Base-by-base conservation (phyloP, 805 yeast species). In the Cyberlindnera amylophila region DNA sequence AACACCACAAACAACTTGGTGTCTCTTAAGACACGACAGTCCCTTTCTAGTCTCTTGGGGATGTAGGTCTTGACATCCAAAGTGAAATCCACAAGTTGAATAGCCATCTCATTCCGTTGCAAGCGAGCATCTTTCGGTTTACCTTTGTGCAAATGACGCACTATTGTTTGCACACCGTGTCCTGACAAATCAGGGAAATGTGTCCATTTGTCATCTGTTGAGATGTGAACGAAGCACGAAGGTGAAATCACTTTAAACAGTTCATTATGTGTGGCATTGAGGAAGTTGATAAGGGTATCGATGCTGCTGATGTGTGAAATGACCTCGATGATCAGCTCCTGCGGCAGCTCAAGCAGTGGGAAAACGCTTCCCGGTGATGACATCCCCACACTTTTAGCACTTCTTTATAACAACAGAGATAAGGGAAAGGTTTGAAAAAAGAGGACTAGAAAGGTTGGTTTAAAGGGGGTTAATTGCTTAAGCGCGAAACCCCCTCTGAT, bases 181-280 rank as follows among this genome's bases (percentile, higher is more conserved):
- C 17, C 8, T 4, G 34, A 17, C 16, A 32, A 21, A 13, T 32
- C 24, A 8, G 34, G 34, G 34, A 32, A 32, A 6, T 33, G 28
- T 6, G 15, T 13, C 36, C 36, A 33, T n/a, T 33, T n/a, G 36
- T 17, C 36, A 11, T 11, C 11, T n/a, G 28, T 6, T 4, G 36
- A 33, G 36, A 33, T n/a, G 28, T 33, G 36, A 4, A n/a, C 9
- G 36, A 33, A 33, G 36, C 36, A 26, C 15, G 28, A 21, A 27
- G 36, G 27, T 17, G 16, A 11, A 10, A 33, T 26, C 17, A 19
- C 27, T 5, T 13, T 13, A 27, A 33, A 33, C 17, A 33, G 36
- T 27, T 6, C 28, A 10, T 19, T 11, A 4, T 33, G 18, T 5
- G 36, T 23, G 28, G 36, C 36, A 10, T 6, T 21, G 10, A 33